Evolutionary conservation across 345 rosid genomes (phyloP), one percentile per base, ranked within the genome.

Genomic region (Fremontodendron californicum): DNA sequence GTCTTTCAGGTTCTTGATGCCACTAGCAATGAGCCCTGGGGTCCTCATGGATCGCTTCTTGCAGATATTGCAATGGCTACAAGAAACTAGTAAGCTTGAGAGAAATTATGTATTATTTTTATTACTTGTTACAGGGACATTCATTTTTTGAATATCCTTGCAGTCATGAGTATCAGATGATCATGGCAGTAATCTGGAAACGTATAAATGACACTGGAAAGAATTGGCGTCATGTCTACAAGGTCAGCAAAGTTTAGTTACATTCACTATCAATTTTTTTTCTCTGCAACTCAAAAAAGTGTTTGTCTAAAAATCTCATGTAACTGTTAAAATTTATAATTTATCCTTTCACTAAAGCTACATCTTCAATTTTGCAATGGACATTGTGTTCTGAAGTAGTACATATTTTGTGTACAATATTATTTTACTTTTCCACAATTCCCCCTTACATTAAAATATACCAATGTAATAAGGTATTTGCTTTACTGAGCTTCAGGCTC

Each of bases 161-260:
- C 94, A 94, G 98, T 85, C 95, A 91, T 79, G 98, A 94, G 46
- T 91, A 88, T 83, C 97, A 94, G 88, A 82, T 88, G 85, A 90
- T 91, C 78, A 90, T 93, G 93, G 75, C 85, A 40, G 90, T 94
- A n/a, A 75, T 94, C 62, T 94, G 99, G 99, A 94, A 93, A 82
- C 84, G 99, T 48, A 83, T 88, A 77, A 91, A 85, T 73, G 99
- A 94, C 79, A 91, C 93, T 40, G 97, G 99, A 68, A 94, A 93
- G 85, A 94, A 94, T 78, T 94, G 99, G 99, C 89, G 97, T 46
- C 99, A 94, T 86, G 99, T 94, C 70, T 93, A 88, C 81, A 94
- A 94, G 91, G 99, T 91, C 57, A 68, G 82, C 6, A 55, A 46
- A 61, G 46, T 9, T 15, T 69, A 3, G 40, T 57, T 82, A 52